A percentile compares a stretch with the other conserved stretches of the same genome.
These are phyloP conservation scores for Trichosporon sp. DNA, from an alignment of 1,284 basidiomycete species.

Conservation along the genomic window DNA sequence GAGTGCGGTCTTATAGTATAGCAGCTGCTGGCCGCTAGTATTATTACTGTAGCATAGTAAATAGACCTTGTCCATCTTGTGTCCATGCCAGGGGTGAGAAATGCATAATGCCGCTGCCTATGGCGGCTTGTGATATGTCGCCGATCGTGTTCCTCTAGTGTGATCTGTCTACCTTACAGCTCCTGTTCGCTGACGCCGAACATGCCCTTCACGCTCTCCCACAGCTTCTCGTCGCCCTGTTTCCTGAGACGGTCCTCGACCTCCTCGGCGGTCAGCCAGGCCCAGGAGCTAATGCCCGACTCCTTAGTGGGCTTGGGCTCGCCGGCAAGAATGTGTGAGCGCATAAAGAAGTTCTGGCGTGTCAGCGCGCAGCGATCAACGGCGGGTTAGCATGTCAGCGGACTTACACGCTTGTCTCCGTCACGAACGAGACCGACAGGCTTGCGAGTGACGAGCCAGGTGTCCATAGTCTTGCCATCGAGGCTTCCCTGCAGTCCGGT, in stretches of 20 bases:
- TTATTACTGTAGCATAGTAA: background rate
- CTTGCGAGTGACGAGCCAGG: conserved; percentile 46
- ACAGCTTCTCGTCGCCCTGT: conserved; percentile 37
- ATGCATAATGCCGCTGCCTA: background rate
- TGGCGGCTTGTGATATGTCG: background rate
- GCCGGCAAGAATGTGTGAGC: conserved; percentile 46
- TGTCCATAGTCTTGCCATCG: conserved; percentile 42
- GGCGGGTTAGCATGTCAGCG: too few relatives aligned
- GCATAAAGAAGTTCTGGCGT: conserved; percentile 45
- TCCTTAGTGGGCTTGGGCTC: conserved; percentile 31
- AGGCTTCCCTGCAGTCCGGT: conserved; percentile 33
- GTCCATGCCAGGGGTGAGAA: background rate
- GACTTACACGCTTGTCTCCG: conserved; percentile 36
- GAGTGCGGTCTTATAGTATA: too few relatives aligned
- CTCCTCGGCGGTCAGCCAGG: conserved; percentile 41
- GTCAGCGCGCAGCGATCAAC: background rate
- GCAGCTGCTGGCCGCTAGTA: too few relatives aligned
- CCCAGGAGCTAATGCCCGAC: conserved; percentile 27
- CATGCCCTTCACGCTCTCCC: conserved; percentile 39
- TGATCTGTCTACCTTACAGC: background rate
- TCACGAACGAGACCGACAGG: conserved; percentile 38
- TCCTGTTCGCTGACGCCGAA: conserved; percentile 29
- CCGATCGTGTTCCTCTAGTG: background rate
- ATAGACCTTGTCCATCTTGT: background rate
- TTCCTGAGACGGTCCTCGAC: conserved; percentile 30